Percentiles rank a stretch among this genome's conserved stretches.
Evolutionary conservation across 371 early-diverging fungal species (phyloP).

Genomic region (Saksenaea oblongispora): DNA sequence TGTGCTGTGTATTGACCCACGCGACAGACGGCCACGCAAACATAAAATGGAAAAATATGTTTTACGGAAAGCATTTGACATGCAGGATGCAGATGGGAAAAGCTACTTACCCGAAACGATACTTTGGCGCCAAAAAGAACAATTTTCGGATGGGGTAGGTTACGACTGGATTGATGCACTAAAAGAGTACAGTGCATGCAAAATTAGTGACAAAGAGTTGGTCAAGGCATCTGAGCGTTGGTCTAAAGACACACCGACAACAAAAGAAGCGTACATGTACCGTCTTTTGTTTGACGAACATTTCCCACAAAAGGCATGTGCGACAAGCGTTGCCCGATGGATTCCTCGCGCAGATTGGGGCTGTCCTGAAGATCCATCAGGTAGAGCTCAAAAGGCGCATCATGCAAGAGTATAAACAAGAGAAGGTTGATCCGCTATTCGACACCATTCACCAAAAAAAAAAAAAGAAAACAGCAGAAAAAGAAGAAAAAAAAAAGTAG

Average conservation of each 20-base stretch:
- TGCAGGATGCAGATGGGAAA: slow-evolving; percentile 61
- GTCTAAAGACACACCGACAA: slow-evolving; percentile 88
- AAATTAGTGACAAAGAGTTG: slow-evolving; percentile 79
- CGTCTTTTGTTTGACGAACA: slow-evolving; percentile 88
- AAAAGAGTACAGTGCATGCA: slow-evolving; percentile 68
- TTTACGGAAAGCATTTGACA: slow-evolving; percentile 85
- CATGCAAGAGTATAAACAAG: background rate
- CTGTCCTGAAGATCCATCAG: slow-evolving; percentile 95
- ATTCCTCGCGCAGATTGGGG: slow-evolving; percentile 97
- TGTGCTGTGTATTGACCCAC: slow-evolving; percentile 82
- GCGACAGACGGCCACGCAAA: slow-evolving; percentile 73
- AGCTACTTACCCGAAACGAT: slow-evolving; percentile 91
- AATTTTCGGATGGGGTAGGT: slow-evolving; percentile 97
- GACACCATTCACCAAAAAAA: background rate
- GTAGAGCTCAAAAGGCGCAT: slow-evolving; percentile 94
- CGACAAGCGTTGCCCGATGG: slow-evolving; percentile 91
- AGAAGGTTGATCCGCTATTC: too few species aligned
- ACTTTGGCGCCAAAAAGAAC: slow-evolving; percentile 98
- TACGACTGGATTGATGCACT: slow-evolving; percentile 96
- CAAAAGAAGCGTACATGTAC: slow-evolving; percentile 96
- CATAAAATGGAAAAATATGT: slow-evolving; percentile 87
- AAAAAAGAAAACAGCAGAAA: background rate
- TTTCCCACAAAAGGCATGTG: slow-evolving; percentile 90
- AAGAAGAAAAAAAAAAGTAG: background rate
- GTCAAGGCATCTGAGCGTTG: slow-evolving; percentile 71